Evolutionary conservation across 2,329 filamentous ascomycete species (phyloP), one percentile per base, ranked within the genome.

Genomic region (Neonectria coccinea): DNA sequence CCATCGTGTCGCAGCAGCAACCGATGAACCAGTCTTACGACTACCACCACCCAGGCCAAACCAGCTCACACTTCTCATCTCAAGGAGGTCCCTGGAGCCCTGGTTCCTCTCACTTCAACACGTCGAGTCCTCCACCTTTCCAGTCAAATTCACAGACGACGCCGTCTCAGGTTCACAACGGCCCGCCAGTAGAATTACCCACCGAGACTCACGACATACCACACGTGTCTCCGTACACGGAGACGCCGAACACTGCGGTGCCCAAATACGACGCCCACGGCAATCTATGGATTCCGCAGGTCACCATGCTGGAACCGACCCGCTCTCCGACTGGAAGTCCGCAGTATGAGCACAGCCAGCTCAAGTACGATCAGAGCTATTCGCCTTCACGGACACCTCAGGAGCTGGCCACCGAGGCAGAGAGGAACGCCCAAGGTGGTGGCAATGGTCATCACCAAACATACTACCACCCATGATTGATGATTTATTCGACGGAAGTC

Each of bases 211-310:
- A 72, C 39, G 64, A 64, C 18, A 45, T 65, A 33, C 39, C 59
- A 41, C 59, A 62, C 29, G 22, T 42, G 36, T 69, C 70, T 11
- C 71, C 71, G 12, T 62, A 65, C 44, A 61, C 67, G 11, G 66
- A 64, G 48, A 56, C 68, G 27, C 56, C 39, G 47, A 50, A 67
- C n/a, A 33, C n/a, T n/a, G 27, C n/a, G n/a, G 68, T 69, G 59
- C 71, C 73, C 20, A 77, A 78, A 64, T 70, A 76, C 18, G 76
- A 78, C 62, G 72, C 69, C 18, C 70, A 77, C 47, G 74, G 74
- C 45, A 77, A 75, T 50, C 52, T 76, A 14, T 78, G 77, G 78
- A 56, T 75, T 59, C 76, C 76, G 16, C 76, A 78, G 50, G 76
- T 78, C 50, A 76, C 75, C 59, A 75, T 76, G 67, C 67, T 78